These are phyloP conservation scores for Spathaspora passalidarum DNA, from an alignment of 805 yeast species.

Conservation along the genomic window DNA sequence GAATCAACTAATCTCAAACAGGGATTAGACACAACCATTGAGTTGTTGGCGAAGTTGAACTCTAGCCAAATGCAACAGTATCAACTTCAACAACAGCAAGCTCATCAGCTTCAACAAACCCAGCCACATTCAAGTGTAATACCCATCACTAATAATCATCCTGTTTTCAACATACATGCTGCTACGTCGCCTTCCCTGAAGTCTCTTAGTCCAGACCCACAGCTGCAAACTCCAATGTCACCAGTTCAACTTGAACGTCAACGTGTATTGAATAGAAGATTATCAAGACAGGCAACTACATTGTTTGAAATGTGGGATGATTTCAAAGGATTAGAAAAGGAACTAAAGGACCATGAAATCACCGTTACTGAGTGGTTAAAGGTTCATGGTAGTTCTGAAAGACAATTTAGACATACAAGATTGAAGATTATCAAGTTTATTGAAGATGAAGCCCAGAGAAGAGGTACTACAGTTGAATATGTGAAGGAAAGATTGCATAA, in stretches of 20 bases:
- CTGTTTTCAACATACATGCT: not conserved
- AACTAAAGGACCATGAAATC: slow-evolving; percentile 20
- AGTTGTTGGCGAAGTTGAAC: slow-evolving; percentile 15
- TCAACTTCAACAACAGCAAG: slow-evolving; percentile 5
- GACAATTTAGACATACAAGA: slow-evolving; percentile 28
- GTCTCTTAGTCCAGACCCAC: not conserved
- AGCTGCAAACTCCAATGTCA: slow-evolving; percentile 3
- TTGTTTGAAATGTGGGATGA: slow-evolving; percentile 34
- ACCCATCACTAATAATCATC: slow-evolving; percentile 4
- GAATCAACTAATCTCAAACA: slow-evolving; percentile 12
- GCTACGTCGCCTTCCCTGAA: not conserved
- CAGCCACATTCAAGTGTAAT: not conserved
- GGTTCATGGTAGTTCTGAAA: slow-evolving; percentile 26
- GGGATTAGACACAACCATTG: slow-evolving; percentile 15
- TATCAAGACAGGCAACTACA: slow-evolving; percentile 26
- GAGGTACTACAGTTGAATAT: slow-evolving; percentile 15
- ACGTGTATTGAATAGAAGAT: slow-evolving; percentile 18
- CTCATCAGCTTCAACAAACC: not conserved
- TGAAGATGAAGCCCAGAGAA: slow-evolving; percentile 25
- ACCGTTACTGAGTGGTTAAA: slow-evolving; percentile 29
- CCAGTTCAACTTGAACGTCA: slow-evolving; percentile 16
- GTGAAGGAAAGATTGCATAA: slow-evolving; percentile 25
- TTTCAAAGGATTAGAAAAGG: slow-evolving; percentile 24
- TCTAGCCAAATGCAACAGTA: slow-evolving; percentile 2
- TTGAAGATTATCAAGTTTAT: slow-evolving; percentile 25